These are phyloP conservation scores for Fraxinus albicans DNA, from an alignment of 305 asterid genomes.

Conservation along the genomic window DNA sequence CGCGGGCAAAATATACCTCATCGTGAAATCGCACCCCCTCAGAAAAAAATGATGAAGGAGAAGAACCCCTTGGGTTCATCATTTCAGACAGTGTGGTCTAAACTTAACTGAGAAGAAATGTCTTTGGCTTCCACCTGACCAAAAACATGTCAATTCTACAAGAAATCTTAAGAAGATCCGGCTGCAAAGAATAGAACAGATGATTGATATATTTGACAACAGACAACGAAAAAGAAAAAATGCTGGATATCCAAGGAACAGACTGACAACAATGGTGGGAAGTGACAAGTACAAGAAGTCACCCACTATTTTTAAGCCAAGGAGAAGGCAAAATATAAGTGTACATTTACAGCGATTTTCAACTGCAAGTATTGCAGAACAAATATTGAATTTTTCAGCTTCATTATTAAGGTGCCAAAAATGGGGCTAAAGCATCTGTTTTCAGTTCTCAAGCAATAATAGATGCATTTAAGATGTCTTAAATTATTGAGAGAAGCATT, in stretches of 20 bases:
- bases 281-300: slow-evolving; percentile 11
- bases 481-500: slow-evolving; percentile 17
- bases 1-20: slow-evolving; percentile 41
- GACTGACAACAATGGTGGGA: slow-evolving; percentile 1
- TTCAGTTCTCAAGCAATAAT: slow-evolving; percentile 33
- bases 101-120: slow-evolving; percentile 24
- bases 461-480: slow-evolving; percentile 46
- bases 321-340: not conserved
- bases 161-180: slow-evolving; percentile 29
- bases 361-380: slow-evolving; percentile 17
- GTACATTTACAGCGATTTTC: not conserved
- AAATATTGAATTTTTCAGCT: slow-evolving; percentile 27
- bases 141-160: slow-evolving; percentile 33
- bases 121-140: slow-evolving; percentile 42
- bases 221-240: slow-evolving; percentile 9
- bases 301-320: not conserved
- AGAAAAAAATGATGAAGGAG: slow-evolving; percentile 62
- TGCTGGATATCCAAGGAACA: slow-evolving; percentile 14
- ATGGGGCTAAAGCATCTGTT: slow-evolving; percentile 21
- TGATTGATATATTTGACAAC: slow-evolving; percentile 6
- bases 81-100: slow-evolving; percentile 36
- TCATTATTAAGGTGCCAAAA: slow-evolving; percentile 32
- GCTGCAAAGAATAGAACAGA: slow-evolving; percentile 22
- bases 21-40: slow-evolving; percentile 52
- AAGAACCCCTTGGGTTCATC: slow-evolving; percentile 50